These are phyloP conservation scores for Scleroderma bovista DNA, from an alignment of 768 basidiomycete species.

Conservation along the genomic window DNA sequence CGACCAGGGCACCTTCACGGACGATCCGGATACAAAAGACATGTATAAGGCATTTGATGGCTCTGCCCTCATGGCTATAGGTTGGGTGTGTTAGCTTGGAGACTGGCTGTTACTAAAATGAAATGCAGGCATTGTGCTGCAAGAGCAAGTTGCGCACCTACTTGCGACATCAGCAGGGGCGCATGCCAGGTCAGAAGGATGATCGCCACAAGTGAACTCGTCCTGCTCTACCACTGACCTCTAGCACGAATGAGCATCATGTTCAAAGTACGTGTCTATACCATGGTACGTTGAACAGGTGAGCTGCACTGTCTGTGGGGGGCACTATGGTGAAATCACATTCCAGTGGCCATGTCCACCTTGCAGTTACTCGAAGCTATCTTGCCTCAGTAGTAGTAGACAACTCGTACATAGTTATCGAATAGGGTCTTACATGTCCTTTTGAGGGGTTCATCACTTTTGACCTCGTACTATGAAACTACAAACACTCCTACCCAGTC, in stretches of 20 bases:
- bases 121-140: slow-evolving; percentile 57
- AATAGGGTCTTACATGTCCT: not conserved
- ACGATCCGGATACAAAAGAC: slow-evolving; percentile 31
- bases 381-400: too few relatives aligned
- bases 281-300: too few relatives aligned
- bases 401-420: too few relatives aligned
- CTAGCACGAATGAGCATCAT: too few relatives aligned
- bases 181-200: not conserved
- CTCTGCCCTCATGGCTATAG: slow-evolving; percentile 65
- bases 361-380: too few relatives aligned
- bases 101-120: not conserved
- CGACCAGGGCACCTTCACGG: not conserved
- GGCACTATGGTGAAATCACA: too few relatives aligned
- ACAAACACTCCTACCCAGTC: slow-evolving; percentile 31
- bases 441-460: not conserved
- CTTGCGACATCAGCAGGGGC: slow-evolving; percentile 4
- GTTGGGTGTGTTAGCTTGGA: slow-evolving; percentile 34
- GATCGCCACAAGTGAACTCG: too few relatives aligned
- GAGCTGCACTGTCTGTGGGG: too few relatives aligned
- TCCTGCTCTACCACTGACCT: too few relatives aligned
- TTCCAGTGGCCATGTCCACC: too few relatives aligned
- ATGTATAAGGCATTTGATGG: slow-evolving; percentile 79
- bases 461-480: slow-evolving; percentile 45
- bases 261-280: too few relatives aligned
- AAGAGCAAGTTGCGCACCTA: slow-evolving; percentile 50